A percentile compares a stretch with the other conserved stretches of the same genome.
These are phyloP conservation scores for Kluyveromyces nonfermentans DNA, from an alignment of 805 yeast species.

Conservation along the genomic window DNA sequence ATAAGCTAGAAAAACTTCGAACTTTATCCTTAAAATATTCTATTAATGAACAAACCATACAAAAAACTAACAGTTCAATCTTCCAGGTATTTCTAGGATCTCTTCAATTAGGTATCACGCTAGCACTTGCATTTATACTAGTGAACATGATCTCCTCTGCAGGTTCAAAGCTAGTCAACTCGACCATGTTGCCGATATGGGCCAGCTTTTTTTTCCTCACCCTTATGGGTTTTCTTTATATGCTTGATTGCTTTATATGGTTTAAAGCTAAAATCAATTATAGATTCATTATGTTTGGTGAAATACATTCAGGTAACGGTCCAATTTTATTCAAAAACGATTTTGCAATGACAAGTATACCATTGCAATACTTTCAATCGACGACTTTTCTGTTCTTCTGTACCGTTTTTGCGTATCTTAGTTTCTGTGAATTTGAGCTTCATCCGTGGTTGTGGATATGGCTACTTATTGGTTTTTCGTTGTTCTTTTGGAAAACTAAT, in stretches of 20 bases:
- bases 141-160: slow-evolving; percentile 37
- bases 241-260: slow-evolving; percentile 67
- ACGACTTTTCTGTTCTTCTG: slow-evolving; percentile 47
- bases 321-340: slow-evolving; percentile 29
- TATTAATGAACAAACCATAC: slow-evolving; percentile 27
- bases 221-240: slow-evolving; percentile 54
- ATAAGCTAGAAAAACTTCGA: slow-evolving; percentile 18
- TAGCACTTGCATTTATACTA: slow-evolving; percentile 59
- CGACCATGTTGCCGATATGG: slow-evolving; percentile 74
- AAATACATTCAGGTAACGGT: slow-evolving; percentile 60
- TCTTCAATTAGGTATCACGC: slow-evolving; percentile 53
- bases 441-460: slow-evolving; percentile 77
- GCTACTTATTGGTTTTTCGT: slow-evolving; percentile 31
- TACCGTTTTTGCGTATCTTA: slow-evolving; percentile 61
- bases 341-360: slow-evolving; percentile 29
- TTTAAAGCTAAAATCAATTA: slow-evolving; percentile 70
- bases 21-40: slow-evolving; percentile 24
- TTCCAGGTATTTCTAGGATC: slow-evolving; percentile 54
- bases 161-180: slow-evolving; percentile 34
- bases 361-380: slow-evolving; percentile 50
- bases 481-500: slow-evolving; percentile 40
- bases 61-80: slow-evolving; percentile 26
- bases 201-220: slow-evolving; percentile 72
- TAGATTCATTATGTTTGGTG: slow-evolving; percentile 70
- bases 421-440: slow-evolving; percentile 60